A percentile compares a stretch with the other conserved stretches of the same genome.
phyloP scores from a whole-genome alignment of 495 filamentous ascomycete species.

The Filosporella fistucella region DNA sequence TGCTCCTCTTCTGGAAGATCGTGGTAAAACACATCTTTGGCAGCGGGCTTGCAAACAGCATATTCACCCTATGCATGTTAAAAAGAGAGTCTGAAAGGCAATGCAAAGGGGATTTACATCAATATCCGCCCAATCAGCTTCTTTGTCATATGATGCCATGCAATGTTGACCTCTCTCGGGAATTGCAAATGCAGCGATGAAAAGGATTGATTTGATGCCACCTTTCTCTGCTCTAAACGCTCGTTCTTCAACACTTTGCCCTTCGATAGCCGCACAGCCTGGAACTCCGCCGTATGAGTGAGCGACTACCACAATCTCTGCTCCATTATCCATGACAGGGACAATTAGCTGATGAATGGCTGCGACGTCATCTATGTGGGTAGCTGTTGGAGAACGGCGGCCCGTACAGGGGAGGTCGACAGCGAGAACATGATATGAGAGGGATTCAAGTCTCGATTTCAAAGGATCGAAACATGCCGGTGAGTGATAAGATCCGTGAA shows the following conservation, averaged over 20 bases:
- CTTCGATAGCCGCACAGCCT: not conserved
- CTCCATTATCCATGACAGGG: not conserved
- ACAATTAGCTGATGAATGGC: not conserved
- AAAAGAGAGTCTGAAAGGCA: not conserved
- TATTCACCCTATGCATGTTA: not conserved
- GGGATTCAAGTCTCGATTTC: not conserved
- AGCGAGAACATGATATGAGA: not conserved
- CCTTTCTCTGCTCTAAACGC: not conserved
- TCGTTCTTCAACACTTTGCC: not conserved
- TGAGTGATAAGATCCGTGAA: not conserved
- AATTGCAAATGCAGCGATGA: not conserved
- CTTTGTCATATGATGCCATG: not conserved
- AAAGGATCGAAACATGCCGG: not conserved
- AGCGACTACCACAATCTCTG: not conserved
- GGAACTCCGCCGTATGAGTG: not conserved
- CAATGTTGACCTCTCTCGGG: not conserved
- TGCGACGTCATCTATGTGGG: not conserved
- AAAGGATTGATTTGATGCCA: not conserved
- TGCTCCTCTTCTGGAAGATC: not conserved
- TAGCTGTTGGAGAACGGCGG: not conserved
- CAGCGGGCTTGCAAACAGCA: not conserved
- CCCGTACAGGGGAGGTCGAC: not conserved
- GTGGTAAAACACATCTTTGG: not conserved
- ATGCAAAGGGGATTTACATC: not conserved
- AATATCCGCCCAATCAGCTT: not conserved